These are phyloP conservation scores for Talaromyces sp. DNA, from an alignment of 2,329 filamentous ascomycete species.

Conservation along the genomic window DNA sequence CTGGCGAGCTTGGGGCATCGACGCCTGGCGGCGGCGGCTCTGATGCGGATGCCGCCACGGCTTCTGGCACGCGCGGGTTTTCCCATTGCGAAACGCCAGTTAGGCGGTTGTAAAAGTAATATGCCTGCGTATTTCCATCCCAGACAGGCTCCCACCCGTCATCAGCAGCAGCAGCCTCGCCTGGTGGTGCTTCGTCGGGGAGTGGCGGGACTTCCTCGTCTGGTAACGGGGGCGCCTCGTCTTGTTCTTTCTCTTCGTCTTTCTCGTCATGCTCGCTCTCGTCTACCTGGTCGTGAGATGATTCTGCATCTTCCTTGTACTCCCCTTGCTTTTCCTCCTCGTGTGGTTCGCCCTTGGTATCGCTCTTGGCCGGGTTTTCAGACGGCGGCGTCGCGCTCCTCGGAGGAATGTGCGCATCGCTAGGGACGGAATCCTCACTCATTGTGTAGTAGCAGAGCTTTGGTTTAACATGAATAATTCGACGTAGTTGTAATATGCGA, in stretches of 20 bases:
- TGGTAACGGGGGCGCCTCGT: conserved; percentile 35
- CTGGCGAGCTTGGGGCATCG: conserved; percentile 14
- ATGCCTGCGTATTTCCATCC: conserved; percentile 63
- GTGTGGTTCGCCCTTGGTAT: not conserved
- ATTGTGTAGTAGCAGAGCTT: conserved; percentile 1
- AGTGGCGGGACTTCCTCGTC: conserved; percentile 41
- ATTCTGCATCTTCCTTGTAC: not conserved
- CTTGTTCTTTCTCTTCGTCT: conserved; percentile 14
- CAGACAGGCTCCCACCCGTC: conserved; percentile 78
- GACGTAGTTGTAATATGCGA: not conserved
- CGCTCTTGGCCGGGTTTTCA: not conserved
- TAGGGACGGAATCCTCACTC: not conserved
- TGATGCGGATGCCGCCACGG: conserved; percentile 18
- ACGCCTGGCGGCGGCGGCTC: not conserved
- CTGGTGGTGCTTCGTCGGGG: conserved; percentile 49
- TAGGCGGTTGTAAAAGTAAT: conserved; percentile 81
- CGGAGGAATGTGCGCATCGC: not conserved
- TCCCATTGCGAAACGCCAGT: conserved; percentile 75
- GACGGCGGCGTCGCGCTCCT: not conserved
- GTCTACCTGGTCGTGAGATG: not conserved
- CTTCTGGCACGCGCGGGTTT: conserved; percentile 67
- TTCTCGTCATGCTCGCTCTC: not conserved
- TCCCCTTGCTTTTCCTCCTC: not conserved
- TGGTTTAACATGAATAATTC: not conserved
- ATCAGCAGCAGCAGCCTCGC: conserved; percentile 34